Percentiles rank a stretch among this genome's conserved stretches.
These are phyloP conservation scores for Ogataea hybrid DNA, from an alignment of 1,139 yeast genomes.

Conservation along the genomic window DNA sequence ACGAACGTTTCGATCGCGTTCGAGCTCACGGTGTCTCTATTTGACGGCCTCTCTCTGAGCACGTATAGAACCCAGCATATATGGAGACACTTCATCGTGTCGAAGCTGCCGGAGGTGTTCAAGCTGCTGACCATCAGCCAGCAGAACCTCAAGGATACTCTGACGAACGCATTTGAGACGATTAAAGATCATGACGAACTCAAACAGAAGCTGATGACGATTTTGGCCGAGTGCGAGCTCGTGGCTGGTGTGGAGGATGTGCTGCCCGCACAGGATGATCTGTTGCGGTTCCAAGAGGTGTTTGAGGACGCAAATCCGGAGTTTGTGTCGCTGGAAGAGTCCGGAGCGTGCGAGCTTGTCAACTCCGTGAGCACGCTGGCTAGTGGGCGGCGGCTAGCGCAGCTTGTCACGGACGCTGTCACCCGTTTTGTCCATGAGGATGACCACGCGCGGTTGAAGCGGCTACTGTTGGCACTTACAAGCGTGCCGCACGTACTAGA, in stretches of 20 bases:
- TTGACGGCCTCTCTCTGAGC: slow-evolving; percentile 27
- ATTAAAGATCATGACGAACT: slow-evolving; percentile 12
- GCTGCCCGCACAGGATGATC: slow-evolving; percentile 6
- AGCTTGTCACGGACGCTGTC: slow-evolving; percentile 19
- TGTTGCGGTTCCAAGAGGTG: slow-evolving; percentile 18
- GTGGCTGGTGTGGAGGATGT: slow-evolving; percentile 15
- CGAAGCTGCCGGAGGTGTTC: slow-evolving; percentile 26
- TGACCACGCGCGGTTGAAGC: slow-evolving; percentile 28
- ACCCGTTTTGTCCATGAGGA: slow-evolving; percentile 23
- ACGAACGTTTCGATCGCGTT: slow-evolving; percentile 28
- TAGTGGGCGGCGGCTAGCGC: slow-evolving; percentile 18
- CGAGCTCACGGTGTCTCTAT: slow-evolving; percentile 26
- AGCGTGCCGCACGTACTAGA: too few relatives aligned
- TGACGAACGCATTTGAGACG: slow-evolving; percentile 18
- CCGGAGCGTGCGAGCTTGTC: slow-evolving; percentile 23
- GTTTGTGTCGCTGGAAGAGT: slow-evolving; percentile 32
- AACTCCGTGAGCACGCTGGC: slow-evolving; percentile 15
- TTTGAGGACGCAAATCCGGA: slow-evolving; percentile 32
- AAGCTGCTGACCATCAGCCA: slow-evolving; percentile 29
- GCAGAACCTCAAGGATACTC: slow-evolving; percentile 24
- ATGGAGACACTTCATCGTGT: slow-evolving; percentile 27
- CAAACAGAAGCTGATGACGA: slow-evolving; percentile 17
- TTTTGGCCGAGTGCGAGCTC: slow-evolving; percentile 23
- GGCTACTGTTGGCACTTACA: slow-evolving; percentile 26
- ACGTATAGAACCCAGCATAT: slow-evolving; percentile 16